Percentiles rank a stretch among this genome's conserved stretches.
Evolutionary conservation across 257 asterid species (phyloP).

Genomic region (Avicennia marina): DNA sequence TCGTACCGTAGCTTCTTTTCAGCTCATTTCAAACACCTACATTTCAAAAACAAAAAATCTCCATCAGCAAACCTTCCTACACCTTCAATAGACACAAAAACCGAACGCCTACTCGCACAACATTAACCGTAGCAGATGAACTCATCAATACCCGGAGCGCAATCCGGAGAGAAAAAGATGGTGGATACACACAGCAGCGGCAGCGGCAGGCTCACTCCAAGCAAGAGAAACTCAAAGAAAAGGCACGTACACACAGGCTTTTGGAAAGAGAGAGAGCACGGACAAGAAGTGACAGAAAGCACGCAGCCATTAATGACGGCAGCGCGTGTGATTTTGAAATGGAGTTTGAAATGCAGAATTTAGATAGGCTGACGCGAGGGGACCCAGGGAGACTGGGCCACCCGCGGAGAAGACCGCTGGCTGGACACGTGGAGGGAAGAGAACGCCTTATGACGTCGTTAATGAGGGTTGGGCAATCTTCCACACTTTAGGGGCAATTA

Average conservation of each 20-base stretch:
- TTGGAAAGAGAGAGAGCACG: constrained; percentile 41
- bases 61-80: constrained; percentile 13
- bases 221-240: constrained; percentile 7
- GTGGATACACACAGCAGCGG: constrained; percentile 6
- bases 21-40: constrained; percentile 38
- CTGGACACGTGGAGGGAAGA: neutral
- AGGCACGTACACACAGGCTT: constrained; percentile 13
- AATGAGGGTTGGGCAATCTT: too few species aligned
- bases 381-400: neutral
- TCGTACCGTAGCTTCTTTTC: constrained; percentile 27
- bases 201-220: neutral
- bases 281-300: constrained; percentile 30
- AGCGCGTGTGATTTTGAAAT: constrained; percentile 37
- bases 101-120: too few species aligned
- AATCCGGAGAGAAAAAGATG: constrained; percentile 10
- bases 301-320: constrained; percentile 35
- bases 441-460: too few species aligned
- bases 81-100: constrained; percentile 25
- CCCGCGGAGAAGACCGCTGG: too few species aligned
- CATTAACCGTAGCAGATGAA: neutral
- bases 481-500: too few species aligned
- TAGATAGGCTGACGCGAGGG: constrained; percentile 24
- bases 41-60: constrained; percentile 5
- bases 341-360: constrained; percentile 34
- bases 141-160: neutral